Conservation (phyloP, 1,284 basidiomycete genomes). For the Erythrobasidium hasegawianum region DNA sequence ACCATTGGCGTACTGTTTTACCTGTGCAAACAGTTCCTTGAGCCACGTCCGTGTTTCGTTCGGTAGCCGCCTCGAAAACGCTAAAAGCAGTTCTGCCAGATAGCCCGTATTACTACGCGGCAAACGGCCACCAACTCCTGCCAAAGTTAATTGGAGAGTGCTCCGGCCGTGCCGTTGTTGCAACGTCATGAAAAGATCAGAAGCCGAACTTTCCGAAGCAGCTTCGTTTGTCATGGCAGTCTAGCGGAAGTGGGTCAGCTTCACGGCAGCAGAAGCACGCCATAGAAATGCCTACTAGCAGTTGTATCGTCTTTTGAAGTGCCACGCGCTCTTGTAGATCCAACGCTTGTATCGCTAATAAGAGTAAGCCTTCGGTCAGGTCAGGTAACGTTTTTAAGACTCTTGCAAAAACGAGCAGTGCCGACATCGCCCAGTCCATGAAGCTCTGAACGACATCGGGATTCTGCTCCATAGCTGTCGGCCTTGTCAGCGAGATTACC, state of each 20-base stretch:
- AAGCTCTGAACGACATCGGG: conserved; percentile 45
- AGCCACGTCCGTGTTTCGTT: conserved; percentile 38
- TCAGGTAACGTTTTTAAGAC: conserved; percentile 36
- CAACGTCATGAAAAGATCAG: conserved; percentile 26
- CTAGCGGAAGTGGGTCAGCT: conserved; percentile 16
- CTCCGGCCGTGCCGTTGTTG: conserved; percentile 28
- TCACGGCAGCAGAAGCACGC: too few species aligned
- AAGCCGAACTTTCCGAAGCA: conserved; percentile 34
- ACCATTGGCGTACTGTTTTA: too few species aligned
- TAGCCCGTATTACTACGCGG: conserved; percentile 42
- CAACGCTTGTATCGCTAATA: conserved; percentile 38
- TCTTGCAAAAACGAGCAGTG: conserved; percentile 8
- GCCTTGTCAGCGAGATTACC: not conserved
- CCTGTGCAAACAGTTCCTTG: conserved; percentile 36
- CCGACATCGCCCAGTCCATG: conserved; percentile 38
- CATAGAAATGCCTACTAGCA: conserved; percentile 42
- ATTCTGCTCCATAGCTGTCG: conserved; percentile 42
- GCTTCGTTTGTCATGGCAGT: conserved; percentile 42
- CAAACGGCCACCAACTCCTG: conserved; percentile 37
- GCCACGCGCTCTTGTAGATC: conserved; percentile 44
- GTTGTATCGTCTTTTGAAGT: conserved; percentile 40
- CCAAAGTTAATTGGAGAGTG: conserved; percentile 36
- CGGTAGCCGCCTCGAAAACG: conserved; percentile 39
- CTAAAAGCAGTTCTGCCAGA: conserved; percentile 45
- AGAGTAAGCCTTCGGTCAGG: conserved; percentile 38